A percentile compares a stretch with the other conserved stretches of the same genome.
phyloP scores from a whole-genome alignment of 2,329 filamentous ascomycete species.

The Botryotinia convoluta region DNA sequence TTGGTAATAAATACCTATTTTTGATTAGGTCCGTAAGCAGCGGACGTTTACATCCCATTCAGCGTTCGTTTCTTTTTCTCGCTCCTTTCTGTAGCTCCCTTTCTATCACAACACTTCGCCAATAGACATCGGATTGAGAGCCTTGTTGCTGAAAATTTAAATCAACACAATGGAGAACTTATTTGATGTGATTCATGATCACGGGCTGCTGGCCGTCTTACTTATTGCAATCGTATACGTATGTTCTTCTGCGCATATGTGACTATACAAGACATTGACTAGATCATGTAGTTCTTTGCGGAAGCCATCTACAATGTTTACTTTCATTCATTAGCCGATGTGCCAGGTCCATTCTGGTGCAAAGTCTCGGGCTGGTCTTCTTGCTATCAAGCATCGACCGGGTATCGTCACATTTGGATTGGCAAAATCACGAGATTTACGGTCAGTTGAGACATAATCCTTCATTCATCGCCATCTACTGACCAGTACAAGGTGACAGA shows the following conservation, averaged over 20 bases:
- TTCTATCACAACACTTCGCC: neutral
- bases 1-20: neutral
- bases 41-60: neutral
- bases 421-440: slow-evolving; percentile 38
- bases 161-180: neutral
- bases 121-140: neutral
- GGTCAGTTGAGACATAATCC: slow-evolving; percentile 40
- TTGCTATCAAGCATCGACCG: slow-evolving; percentile 38
- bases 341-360: slow-evolving; percentile 28
- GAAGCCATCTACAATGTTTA: slow-evolving; percentile 20
- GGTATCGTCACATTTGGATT: slow-evolving; percentile 38
- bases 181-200: neutral
- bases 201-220: neutral
- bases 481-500: neutral
- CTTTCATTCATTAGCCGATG: slow-evolving; percentile 20
- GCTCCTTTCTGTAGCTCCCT: neutral
- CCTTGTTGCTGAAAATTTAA: neutral
- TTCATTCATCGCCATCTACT: neutral
- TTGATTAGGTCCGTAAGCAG: neutral
- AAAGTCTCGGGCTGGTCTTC: slow-evolving; percentile 34
- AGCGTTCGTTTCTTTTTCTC: neutral
- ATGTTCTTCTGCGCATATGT: neutral
- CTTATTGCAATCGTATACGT: neutral
- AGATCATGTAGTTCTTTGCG: neutral
- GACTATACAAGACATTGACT: neutral